These are phyloP conservation scores for Urtica urens DNA, from an alignment of 306 rosid genomes.

Conservation along the genomic window DNA sequence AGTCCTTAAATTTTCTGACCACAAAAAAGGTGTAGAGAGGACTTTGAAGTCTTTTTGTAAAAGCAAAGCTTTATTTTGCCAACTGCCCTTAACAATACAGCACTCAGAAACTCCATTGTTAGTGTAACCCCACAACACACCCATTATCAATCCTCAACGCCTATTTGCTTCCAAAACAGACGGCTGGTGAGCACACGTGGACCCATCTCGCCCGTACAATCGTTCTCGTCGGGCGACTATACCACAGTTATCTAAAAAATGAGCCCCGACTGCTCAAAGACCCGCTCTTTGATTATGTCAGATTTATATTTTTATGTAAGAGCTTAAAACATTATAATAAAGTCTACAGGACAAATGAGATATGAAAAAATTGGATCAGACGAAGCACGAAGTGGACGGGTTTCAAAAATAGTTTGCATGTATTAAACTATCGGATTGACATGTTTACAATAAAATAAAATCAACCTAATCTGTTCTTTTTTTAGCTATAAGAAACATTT, in stretches of 20 bases:
- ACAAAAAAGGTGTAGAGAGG: neutral
- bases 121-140: neutral
- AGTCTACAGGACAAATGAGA: neutral
- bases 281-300: conserved; percentile 1
- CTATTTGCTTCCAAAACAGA: neutral
- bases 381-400: conserved; percentile 2
- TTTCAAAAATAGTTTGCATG: conserved; percentile 7
- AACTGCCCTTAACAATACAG: neutral
- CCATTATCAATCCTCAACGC: neutral
- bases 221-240: neutral
- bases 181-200: conserved; percentile 8
- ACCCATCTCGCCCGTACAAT: conserved; percentile 9
- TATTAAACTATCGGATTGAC: conserved; percentile 11
- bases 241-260: neutral
- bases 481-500: conserved; percentile 9
- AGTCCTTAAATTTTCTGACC: neutral
- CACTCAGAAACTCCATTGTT: neutral
- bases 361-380: neutral
- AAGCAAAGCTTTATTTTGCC: no score
- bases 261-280: neutral
- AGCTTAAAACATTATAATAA: neutral
- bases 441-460: conserved; percentile 20
- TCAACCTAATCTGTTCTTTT: neutral
- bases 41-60: no score
- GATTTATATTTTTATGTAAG: no score